Evolutionary conservation across 2,329 filamentous ascomycete genomes (phyloP).

Genomic region (Sporothrix protearum): DNA sequence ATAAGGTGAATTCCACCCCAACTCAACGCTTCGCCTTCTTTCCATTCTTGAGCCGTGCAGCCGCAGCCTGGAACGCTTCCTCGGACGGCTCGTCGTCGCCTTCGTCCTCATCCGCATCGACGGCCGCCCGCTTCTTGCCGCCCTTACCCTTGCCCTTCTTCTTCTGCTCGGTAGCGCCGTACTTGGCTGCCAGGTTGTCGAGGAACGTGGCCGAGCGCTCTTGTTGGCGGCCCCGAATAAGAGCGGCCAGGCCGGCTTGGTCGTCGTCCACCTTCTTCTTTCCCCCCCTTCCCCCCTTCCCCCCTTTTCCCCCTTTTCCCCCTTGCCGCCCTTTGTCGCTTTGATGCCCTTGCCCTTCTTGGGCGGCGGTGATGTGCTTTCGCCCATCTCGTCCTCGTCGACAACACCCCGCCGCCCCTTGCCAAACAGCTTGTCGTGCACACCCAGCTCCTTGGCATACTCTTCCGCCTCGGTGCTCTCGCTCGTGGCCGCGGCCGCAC

Average conservation of each 20-base stretch:
- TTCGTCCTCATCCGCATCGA: conserved; percentile 53
- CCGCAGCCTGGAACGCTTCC: conserved; percentile 58
- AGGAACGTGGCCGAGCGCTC: conserved; percentile 61
- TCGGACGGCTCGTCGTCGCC: conserved; percentile 57
- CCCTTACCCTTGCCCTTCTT: conserved; percentile 56
- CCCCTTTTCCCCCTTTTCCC: conserved; percentile 31
- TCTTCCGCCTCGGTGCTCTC: conserved; percentile 72
- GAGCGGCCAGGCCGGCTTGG: conserved; percentile 40
- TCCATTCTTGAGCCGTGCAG: conserved; percentile 45
- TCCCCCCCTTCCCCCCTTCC: too few relatives aligned
- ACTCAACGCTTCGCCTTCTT: conserved; percentile 26
- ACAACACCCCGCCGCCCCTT: conserved; percentile 24
- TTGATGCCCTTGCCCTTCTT: conserved; percentile 38
- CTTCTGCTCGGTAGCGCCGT: conserved; percentile 47
- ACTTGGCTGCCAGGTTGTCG: conserved; percentile 73
- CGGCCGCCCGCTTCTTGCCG: conserved; percentile 42
- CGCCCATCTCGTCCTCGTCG: not conserved
- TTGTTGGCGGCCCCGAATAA: conserved; percentile 71
- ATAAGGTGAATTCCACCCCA: not conserved
- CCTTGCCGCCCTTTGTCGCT: conserved; percentile 32
- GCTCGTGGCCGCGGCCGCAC: conserved; percentile 59
- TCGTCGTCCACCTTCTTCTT: conserved; percentile 28
- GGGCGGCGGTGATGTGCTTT: conserved; percentile 26
- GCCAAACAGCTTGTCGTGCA: conserved; percentile 65
- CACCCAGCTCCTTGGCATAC: conserved; percentile 69